phyloP scores from a whole-genome alignment of 805 yeast genomes.

The Teunomyces gatunensis region DNA sequence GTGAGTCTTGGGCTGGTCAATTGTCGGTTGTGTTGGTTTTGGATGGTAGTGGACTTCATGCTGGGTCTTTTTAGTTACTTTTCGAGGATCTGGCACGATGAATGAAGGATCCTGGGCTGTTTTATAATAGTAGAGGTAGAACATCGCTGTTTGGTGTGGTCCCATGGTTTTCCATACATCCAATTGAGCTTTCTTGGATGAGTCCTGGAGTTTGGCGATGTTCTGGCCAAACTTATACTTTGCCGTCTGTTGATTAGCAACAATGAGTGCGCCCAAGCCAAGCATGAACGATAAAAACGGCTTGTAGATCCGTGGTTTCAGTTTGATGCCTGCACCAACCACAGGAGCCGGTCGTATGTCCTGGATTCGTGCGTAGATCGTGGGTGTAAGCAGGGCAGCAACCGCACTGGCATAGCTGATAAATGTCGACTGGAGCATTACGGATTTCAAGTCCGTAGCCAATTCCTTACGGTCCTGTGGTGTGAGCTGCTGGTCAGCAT shows the following conservation, averaged over 20 bases:
- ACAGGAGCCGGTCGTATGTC: conserved; percentile 4
- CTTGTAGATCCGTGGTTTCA: conserved; percentile 20
- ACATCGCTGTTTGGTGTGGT: conserved; percentile 33
- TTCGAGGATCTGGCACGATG: conserved; percentile 24
- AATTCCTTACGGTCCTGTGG: conserved; percentile 29
- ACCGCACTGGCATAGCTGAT: conserved; percentile 27
- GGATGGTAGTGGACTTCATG: conserved; percentile 28
- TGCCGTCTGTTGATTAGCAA: conserved; percentile 23
- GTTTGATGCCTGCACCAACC: conserved; percentile 2
- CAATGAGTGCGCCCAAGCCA: conserved; percentile 27
- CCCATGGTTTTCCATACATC: conserved; percentile 38
- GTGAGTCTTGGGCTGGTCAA: conserved; percentile 12
- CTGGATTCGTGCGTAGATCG: conserved; percentile 18
- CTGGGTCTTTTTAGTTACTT: conserved; percentile 20
- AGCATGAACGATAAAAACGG: conserved; percentile 33
- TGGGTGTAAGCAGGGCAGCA: conserved; percentile 29
- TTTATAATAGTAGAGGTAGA: conserved; percentile 24
- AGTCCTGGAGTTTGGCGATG: conserved; percentile 14
- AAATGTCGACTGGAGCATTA: conserved; percentile 22
- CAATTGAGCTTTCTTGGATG: conserved; percentile 14
- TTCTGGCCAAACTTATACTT: conserved; percentile 22
- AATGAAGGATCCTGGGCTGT: conserved; percentile 19
- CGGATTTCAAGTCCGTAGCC: conserved; percentile 26
- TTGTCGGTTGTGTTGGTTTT: neutral
- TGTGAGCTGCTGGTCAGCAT: conserved; percentile 37